Conservation (phyloP, 208 protist species). For the Porcisia hertigi region DNA sequence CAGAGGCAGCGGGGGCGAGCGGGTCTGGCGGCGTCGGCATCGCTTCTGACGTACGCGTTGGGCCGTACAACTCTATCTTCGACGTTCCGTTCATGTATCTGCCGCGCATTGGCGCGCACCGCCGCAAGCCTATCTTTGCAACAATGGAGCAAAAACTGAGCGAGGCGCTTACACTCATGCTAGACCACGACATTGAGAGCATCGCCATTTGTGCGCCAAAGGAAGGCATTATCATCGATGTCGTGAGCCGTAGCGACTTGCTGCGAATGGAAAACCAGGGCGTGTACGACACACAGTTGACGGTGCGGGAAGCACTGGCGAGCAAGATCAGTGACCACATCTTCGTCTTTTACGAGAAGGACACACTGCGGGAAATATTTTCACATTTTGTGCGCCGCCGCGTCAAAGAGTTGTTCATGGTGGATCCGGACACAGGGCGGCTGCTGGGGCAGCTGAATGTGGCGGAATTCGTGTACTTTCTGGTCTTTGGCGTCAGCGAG, state of each 20-base stretch:
- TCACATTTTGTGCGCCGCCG: constrained; percentile 79
- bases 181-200: constrained; percentile 66
- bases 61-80: constrained; percentile 73
- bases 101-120: constrained; percentile 60
- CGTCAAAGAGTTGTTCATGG: constrained; percentile 88
- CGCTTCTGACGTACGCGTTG: constrained; percentile 42
- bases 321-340: constrained; percentile 53
- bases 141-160: constrained; percentile 71
- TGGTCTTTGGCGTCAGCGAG: constrained; percentile 57
- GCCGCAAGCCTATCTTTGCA: constrained; percentile 51
- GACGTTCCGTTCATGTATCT: constrained; percentile 78
- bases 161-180: constrained; percentile 74
- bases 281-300: constrained; percentile 86
- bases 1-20: constrained; percentile 33
- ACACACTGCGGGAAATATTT: constrained; percentile 81
- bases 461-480: constrained; percentile 71
- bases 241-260: constrained; percentile 81
- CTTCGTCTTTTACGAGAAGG: constrained; percentile 77
- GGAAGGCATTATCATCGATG: constrained; percentile 66
- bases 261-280: constrained; percentile 89
- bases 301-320: constrained; percentile 71
- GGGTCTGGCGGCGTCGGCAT: constrained; percentile 36
- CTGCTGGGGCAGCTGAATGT: constrained; percentile 81
- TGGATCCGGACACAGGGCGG: constrained; percentile 71
- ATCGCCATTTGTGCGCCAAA: constrained; percentile 64